Evolutionary conservation across 2,329 filamentous ascomycete species (phyloP).

Genomic region (Botryosphaeria dothidea): DNA sequence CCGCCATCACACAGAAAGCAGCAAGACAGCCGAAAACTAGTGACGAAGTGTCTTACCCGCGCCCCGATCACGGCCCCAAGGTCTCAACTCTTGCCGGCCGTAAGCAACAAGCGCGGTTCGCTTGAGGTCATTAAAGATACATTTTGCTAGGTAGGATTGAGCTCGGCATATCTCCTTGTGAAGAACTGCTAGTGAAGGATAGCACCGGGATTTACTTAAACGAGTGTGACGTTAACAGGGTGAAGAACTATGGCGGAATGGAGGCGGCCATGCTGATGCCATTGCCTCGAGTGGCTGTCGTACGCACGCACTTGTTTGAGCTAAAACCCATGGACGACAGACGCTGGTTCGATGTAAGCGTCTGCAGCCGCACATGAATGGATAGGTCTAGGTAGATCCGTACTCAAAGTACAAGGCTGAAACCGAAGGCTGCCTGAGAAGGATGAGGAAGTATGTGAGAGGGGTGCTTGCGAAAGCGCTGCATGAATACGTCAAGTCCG

Average conservation of each 20-base stretch:
- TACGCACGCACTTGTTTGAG: not conserved
- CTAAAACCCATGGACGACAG: not conserved
- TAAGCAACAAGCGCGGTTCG: not conserved
- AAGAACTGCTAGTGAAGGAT: not conserved
- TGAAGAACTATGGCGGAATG: not conserved
- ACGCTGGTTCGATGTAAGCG: not conserved
- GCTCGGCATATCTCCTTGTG: not conserved
- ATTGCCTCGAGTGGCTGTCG: not conserved
- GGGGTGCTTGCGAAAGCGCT: not conserved
- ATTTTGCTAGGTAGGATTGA: not conserved
- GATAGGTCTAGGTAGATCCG: not conserved
- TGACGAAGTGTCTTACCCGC: not conserved
- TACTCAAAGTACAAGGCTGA: not conserved
- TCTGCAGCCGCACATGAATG: not conserved
- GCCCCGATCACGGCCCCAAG: not conserved
- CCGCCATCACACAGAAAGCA: not conserved
- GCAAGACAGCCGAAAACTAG: constrained; percentile 10
- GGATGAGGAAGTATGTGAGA: not conserved
- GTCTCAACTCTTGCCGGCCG: not conserved
- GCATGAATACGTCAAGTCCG: not conserved
- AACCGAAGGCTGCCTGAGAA: not conserved
- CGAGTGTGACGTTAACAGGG: not conserved
- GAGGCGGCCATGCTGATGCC: not conserved
- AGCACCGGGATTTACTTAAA: not conserved
- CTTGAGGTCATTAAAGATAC: not conserved